Base-by-base conservation (phyloP, 2,329 filamentous ascomycete species). In the Phyllosticta citriasiana region DNA sequence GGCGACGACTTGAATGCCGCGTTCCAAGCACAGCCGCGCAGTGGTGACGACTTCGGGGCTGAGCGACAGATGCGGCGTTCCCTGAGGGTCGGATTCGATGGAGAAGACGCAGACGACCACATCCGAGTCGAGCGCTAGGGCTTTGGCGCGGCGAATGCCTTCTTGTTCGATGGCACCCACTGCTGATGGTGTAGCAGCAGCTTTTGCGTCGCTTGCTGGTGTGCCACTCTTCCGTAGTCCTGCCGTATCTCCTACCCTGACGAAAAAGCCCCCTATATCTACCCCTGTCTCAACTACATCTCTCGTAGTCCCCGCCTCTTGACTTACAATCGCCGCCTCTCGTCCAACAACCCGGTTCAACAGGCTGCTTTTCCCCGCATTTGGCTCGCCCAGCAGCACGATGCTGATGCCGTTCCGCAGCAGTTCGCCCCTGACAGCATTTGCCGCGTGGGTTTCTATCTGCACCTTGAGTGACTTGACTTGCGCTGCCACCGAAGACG, bases 161-260 rank as follows among this genome's bases (percentile, higher is more conserved):
- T 99, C 94, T 70, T 87, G 79, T 70, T 99, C 94, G 26, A 99
- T 81, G 9, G 82, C 78, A 0, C 91, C 89, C 63, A 96, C 84
- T 16, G 40, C 84, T 16, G 40, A 6, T 5, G 40, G n/a, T n/a
- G 6, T 4, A n/a, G 40, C 6, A 6, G 40, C 53, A 33, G 27
- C 22, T 14, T 33, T 40, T 2, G 59, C 10, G 22, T 24, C 53
- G 3, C 16, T 14, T 16, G 19, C 6, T 4, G 52, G 12, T 14
- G 19, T 25, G 52, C 25, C 55, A 35, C 9, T 25, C 19, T 26
- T 50, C 57, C 91, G 82, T 66, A 99, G 84, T 0, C 94, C 94
- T 22, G 94, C 94, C 68, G 94, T 97, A 75, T 99, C 94, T 16
- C 93, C 92, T 70, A 99, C 87, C n/a, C 89, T 89, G 73, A 92